Evolutionary conservation across 768 basidiomycete genomes (phyloP).

Genomic region (Trametes gibbosa): DNA sequence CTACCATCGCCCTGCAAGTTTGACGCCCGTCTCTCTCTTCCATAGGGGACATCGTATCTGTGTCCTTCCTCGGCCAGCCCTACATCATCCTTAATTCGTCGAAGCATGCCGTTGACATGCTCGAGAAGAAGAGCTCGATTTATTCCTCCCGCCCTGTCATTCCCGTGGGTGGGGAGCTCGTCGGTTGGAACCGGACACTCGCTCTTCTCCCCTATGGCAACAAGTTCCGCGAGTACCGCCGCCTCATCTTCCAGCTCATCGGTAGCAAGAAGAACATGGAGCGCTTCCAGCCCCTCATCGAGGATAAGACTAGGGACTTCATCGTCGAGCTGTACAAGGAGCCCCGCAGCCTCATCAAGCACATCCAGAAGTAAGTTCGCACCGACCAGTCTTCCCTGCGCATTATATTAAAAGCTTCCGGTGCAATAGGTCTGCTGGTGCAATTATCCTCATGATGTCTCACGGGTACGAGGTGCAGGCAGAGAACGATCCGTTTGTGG

Average conservation of each 20-base stretch:
- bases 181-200: conserved; percentile 27
- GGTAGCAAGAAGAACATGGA: conserved; percentile 25
- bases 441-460: conserved; percentile 30
- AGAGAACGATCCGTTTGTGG: conserved; percentile 37
- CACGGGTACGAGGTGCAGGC: conserved; percentile 28
- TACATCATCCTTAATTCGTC: conserved; percentile 31
- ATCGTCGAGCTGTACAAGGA: conserved; percentile 28
- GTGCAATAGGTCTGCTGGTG: conserved; percentile 23
- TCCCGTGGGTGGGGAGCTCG: conserved; percentile 28
- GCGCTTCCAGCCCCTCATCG: conserved; percentile 29
- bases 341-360: conserved; percentile 24
- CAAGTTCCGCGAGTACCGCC: conserved; percentile 26
- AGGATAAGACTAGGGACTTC: conserved; percentile 31
- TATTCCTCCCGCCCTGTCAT: conserved; percentile 31
- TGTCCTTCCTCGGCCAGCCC: conserved; percentile 29
- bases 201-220: conserved; percentile 26
- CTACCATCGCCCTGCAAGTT: not conserved
- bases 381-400: not conserved
- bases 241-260: conserved; percentile 23
- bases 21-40: not conserved
- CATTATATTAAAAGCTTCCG: not conserved
- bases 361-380: conserved; percentile 31
- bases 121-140: conserved; percentile 31
- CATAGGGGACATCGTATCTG: conserved; percentile 30
- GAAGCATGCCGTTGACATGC: conserved; percentile 26